Conservation (phyloP, 2,329 filamentous ascomycete genomes). For the Ceratocystis harringtonii region DNA sequence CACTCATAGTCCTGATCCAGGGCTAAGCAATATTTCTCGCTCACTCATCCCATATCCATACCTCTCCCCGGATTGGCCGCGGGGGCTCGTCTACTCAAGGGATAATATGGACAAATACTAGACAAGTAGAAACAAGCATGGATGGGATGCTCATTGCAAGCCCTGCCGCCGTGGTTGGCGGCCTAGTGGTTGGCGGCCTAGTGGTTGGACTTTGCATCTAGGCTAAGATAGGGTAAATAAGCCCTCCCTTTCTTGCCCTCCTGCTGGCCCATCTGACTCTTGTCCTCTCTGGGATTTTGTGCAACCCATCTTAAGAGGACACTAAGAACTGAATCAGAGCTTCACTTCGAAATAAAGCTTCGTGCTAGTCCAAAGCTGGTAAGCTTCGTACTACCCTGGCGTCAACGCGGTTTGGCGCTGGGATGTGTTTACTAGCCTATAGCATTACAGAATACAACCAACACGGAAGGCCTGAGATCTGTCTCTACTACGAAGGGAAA, state of each 20-base stretch:
- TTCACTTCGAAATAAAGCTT: not conserved
- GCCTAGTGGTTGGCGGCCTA: not conserved
- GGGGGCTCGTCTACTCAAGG: no score
- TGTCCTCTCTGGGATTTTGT: not conserved
- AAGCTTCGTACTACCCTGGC: not conserved
- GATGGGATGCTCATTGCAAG: not conserved
- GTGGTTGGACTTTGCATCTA: not conserved
- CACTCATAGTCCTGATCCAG: no score
- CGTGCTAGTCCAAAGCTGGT: constrained; percentile 3
- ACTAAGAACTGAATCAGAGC: not conserved
- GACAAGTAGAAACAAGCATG: no score
- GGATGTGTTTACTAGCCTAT: not conserved
- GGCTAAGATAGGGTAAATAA: not conserved
- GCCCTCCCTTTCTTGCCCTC: not conserved
- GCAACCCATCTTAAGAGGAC: not conserved
- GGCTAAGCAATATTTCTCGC: no score
- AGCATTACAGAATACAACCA: not conserved
- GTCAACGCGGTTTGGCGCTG: not conserved
- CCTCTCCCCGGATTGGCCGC: no score
- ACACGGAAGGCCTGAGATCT: not conserved
- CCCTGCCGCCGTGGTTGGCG: not conserved
- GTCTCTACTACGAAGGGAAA: not conserved
- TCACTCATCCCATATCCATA: no score
- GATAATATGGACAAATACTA: no score
- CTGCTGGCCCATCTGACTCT: not conserved